These are phyloP conservation scores for Aphanomyces euteiches DNA, from an alignment of 352 stramenopile species.

Conservation along the genomic window DNA sequence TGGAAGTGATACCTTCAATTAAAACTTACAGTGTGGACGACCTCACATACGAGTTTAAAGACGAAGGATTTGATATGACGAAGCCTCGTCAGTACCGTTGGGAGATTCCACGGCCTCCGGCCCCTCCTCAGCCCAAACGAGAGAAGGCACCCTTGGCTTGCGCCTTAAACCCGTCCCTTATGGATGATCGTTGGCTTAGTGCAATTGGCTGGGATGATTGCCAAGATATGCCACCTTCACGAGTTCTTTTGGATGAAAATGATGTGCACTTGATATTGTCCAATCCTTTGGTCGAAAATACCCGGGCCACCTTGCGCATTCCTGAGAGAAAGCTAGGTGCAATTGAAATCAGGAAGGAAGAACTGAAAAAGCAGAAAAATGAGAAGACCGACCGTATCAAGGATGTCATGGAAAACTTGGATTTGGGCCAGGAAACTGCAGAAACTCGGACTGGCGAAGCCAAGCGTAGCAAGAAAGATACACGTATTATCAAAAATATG, in stretches of 20 bases:
- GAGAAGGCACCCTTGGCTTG: constrained; percentile 33
- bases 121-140: not conserved
- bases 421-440: constrained; percentile 72
- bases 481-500: constrained; percentile 81
- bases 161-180: constrained; percentile 64
- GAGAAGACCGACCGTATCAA: constrained; percentile 81
- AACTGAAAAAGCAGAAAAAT: constrained; percentile 65
- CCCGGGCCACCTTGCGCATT: constrained; percentile 76
- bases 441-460: constrained; percentile 52
- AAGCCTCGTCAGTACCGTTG: constrained; percentile 74
- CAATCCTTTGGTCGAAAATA: constrained; percentile 70
- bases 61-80: constrained; percentile 61
- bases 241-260: constrained; percentile 80
- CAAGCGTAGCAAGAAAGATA: constrained; percentile 75
- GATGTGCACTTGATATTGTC: constrained; percentile 75
- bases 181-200: constrained; percentile 65
- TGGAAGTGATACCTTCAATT: not conserved
- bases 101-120: constrained; percentile 39
- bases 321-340: constrained; percentile 75
- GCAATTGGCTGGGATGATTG: constrained; percentile 78
- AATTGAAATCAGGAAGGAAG: constrained; percentile 62
- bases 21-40: not conserved
- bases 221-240: constrained; percentile 75
- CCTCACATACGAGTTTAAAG: constrained; percentile 4
- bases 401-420: constrained; percentile 73